Evolutionary conservation across 2,329 filamentous ascomycete species (phyloP), one percentile per base, ranked within the genome.

Genomic region (Sphaerulina vaccinii): DNA sequence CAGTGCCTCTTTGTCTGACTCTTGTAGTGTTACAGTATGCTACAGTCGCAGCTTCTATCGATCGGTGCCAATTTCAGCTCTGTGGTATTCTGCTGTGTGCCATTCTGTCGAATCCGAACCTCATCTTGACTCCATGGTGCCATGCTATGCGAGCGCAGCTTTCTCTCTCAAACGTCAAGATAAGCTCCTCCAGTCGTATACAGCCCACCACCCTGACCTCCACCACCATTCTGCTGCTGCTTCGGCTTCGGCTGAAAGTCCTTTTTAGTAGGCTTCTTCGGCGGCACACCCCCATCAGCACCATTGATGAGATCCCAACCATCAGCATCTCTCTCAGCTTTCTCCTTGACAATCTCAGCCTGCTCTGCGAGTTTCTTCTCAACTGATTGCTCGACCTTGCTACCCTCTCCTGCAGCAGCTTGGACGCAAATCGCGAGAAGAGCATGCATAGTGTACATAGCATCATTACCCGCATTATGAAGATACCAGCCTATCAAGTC

Each of bases 351-450:
- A 29, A 50, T 53, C 4, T 63, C 58, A 5, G 66, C 54, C 43
- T 59, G 65, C 43, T 62, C 55, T 9, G 63, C 58, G 6, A 67
- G 49, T 44, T 62, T 67, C 45, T 61, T 55, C 33, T 61, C 57
- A 23, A 59, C 23, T 62, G 58, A 22, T 58, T 54, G 29, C 5
- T 62, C 49, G 21, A 63, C 64, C 2, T 63, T 41, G 1, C 64
- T 65, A 2, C 66, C 68, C 3, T 56, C 53, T 42, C 60, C 53
- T 8, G 36, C 41, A 0, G 76, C 67, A 15, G 75, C 70, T 38
- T 70, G 65, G 59, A 82, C 70, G 32, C 76, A 77, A 54, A 89
- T 79, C 4, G 74, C 81, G 5, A 96, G 68, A 76, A 93, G 80
- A 6, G 83, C 86, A 42, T 58, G 63, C 5, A 69, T 36, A 1